Evolutionary conservation across 2,329 filamentous ascomycete species (phyloP), one percentile per base, ranked within the genome.

Genomic region (Emmonsiellopsis sp.): DNA sequence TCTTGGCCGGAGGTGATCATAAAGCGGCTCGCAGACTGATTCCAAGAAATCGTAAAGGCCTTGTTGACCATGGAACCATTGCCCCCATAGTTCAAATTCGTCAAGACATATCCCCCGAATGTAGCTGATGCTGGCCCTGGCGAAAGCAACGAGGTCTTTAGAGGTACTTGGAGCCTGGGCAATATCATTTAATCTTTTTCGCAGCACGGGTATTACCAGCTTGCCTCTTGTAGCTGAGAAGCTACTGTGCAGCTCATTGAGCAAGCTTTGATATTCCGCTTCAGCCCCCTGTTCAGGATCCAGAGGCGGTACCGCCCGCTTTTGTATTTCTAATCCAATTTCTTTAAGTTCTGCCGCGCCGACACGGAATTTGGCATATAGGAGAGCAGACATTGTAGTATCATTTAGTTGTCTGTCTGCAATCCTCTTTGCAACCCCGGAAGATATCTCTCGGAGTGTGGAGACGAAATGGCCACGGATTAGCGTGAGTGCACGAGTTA

Each of bases 291-390:
- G 73, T 31, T 82, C 78, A 5, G 78, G 77, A 52, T 83, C 83
- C 37, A 81, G 71, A 3, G 82, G 79, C 13, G 78, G 70, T 2
- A 82, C 77, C 9, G 81, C 82, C 61, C 83, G 74, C 64, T 85
- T 85, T 60, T 86, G 83, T 39, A 86, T 85, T 61, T 86, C 82
- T 21, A 84, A 67, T 7, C 84, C 84, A 42, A 87, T 75, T 52
- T 78, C 75, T 65, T 86, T 84, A 52, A 87, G 68, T 57, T 85
- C 81, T 3, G 80, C 76, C 2, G 84, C 84, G 44, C 80, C 81
- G 27, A 85, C 80, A 31, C 83, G 75, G 57, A 87, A 88, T 59
- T 87, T 87, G 17, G 85, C 83, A 61, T 87, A 87, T 2, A 87
- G 70, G 7, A 87, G 68, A 8, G 85, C 82, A 21, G 85, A 87